Percentiles rank a stretch among this genome's conserved stretches.
These are phyloP conservation scores for Zasmidium citrigriseum DNA, from an alignment of 2,329 filamentous ascomycete species.

Conservation along the genomic window DNA sequence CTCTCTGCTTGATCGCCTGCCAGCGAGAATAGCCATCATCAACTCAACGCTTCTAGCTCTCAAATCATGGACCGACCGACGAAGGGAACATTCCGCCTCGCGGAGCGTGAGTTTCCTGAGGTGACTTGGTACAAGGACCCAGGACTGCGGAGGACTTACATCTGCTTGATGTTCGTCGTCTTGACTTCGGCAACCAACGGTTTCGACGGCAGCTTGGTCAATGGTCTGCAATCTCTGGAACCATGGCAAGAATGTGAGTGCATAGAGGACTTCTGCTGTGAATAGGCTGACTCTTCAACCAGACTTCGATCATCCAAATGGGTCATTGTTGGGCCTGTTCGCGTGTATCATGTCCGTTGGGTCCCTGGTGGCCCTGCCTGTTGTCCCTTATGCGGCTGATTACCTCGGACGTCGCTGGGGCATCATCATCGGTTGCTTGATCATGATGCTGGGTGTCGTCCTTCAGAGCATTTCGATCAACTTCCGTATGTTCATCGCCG, in stretches of 20 bases:
- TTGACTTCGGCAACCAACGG: conserved; percentile 45
- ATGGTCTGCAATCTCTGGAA: conserved; percentile 49
- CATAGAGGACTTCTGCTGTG: too few species aligned
- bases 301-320: conserved; percentile 34
- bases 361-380: conserved; percentile 49
- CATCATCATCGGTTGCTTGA: conserved; percentile 48
- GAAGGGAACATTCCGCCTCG: conserved; percentile 35
- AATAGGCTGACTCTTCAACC: not conserved
- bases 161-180: conserved; percentile 36
- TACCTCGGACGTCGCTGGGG: conserved; percentile 48
- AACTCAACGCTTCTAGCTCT: too few species aligned
- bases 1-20: not conserved
- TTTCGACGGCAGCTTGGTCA: conserved; percentile 55
- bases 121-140: conserved; percentile 38
- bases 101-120: conserved; percentile 32
- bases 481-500: conserved; percentile 47
- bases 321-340: conserved; percentile 45
- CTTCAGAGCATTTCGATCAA: conserved; percentile 44
- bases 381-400: conserved; percentile 53
- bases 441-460: conserved; percentile 49
- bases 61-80: conserved; percentile 35
- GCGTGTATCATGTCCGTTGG: conserved; percentile 54
- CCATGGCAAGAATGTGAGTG: conserved; percentile 46
- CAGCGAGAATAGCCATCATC: not conserved
- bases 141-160: conserved; percentile 34